Evolutionary conservation across 805 yeast genomes (phyloP), one percentile per base, ranked within the genome.

Genomic region (Hanseniaspora opuntiae): DNA sequence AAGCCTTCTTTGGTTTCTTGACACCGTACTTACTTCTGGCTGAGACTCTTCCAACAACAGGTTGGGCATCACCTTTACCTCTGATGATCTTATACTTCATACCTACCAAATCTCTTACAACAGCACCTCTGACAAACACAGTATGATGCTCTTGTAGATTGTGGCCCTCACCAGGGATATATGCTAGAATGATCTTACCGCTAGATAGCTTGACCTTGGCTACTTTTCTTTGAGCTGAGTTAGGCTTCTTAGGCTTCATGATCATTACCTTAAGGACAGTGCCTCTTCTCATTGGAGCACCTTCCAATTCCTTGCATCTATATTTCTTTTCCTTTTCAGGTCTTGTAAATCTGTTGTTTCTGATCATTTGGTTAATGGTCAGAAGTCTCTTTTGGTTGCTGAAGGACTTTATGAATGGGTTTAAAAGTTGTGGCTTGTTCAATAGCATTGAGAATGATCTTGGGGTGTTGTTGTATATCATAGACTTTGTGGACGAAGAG

Each of bases 111-210:
- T 93, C 99, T 65, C 89, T 96, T 52, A 86, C 86, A 75, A 97
- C 81, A 16, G 98, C 99, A n/a, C 99, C 99, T 69, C 98, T 80
- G 3, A 93, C 95, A 52, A 81, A 78, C 0, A 93, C 97, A 50
- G 93, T 94, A 63, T 94, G 86, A 71, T 93, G 99, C 68, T 93
- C 99, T 72, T 93, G 97, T 22, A 95, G 83, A 64, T 93, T 93
- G 69, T 93, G 98, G 20, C 99, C 98, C 65, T 93, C 97, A 53
- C 99, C 99, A 16, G 97, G 96, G 55, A 93, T 93, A 66, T 88
- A 89, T 1, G 96, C 96, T 45, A 90, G 82, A 17, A 93, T 78
- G 48, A 86, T 81, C 59, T 82, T 83, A 28, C 97, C 98, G 62
- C 86, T 90, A 11, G 95, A 78, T 57, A 93, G 74, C 69, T 95